Percentiles rank a stretch among this genome's conserved stretches.
These are phyloP conservation scores for Cicer judaicum DNA, from an alignment of 306 rosid genomes.

Conservation along the genomic window DNA sequence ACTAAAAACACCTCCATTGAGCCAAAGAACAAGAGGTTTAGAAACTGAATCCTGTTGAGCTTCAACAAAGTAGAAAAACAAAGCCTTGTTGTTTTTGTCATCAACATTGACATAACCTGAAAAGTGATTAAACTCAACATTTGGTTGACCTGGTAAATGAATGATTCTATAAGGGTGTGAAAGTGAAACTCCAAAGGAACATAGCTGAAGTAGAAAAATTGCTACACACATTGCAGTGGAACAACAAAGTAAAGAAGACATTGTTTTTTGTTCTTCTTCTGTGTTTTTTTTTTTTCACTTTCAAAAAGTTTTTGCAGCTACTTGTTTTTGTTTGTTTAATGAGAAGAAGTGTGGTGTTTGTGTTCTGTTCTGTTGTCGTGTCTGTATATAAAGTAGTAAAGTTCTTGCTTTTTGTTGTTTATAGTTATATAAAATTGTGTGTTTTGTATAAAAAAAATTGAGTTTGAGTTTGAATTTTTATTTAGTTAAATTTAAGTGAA, in stretches of 20 bases:
- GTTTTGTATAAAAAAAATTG: too few relatives aligned
- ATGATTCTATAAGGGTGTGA: slow-evolving; percentile 51
- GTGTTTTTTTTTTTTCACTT: neutral
- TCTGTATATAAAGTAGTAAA: neutral
- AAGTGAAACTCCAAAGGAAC: slow-evolving; percentile 16
- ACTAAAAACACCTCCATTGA: slow-evolving; percentile 71
- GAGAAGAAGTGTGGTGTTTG: neutral
- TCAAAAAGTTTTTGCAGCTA: slow-evolving; percentile 13
- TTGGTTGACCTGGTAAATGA: slow-evolving; percentile 73
- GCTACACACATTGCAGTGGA: slow-evolving; percentile 38
- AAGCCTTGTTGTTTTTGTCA: slow-evolving; percentile 46
- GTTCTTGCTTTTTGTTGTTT: neutral
- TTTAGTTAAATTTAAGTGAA: too few relatives aligned
- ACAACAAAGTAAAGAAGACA: slow-evolving; percentile 43
- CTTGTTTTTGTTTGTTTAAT: neutral
- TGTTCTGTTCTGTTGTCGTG: neutral
- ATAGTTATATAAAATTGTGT: neutral
- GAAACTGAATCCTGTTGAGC: slow-evolving; percentile 61
- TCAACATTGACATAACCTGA: slow-evolving; percentile 67
- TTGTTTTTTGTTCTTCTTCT: neutral
- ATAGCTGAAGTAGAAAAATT: slow-evolving; percentile 21
- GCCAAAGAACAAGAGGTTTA: slow-evolving; percentile 87
- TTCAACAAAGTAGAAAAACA: slow-evolving; percentile 73
- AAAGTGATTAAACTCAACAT: slow-evolving; percentile 61
- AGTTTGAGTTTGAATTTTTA: too few relatives aligned